Evolutionary conservation across 2,329 filamentous ascomycete species (phyloP).

Genomic region (Taxawa tesnikishii): DNA sequence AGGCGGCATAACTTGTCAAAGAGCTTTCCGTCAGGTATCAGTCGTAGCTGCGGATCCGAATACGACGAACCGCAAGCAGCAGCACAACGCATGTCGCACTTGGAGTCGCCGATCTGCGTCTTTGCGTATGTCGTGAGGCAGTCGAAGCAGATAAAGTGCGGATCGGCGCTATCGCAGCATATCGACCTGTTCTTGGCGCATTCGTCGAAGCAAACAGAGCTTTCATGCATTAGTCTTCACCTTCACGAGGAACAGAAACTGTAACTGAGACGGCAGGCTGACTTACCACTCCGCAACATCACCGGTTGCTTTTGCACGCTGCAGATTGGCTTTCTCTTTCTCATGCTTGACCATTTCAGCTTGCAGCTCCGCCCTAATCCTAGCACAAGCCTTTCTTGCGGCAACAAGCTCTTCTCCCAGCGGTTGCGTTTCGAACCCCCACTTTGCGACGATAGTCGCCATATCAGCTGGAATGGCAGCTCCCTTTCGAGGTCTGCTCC

Average conservation of each 20-base stretch:
- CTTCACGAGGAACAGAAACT: too few species aligned
- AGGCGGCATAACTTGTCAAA: conserved; percentile 54
- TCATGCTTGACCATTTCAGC: conserved; percentile 11
- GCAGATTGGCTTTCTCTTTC: conserved; percentile 24
- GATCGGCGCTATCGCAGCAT: conserved; percentile 45
- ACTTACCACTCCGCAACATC: conserved; percentile 46
- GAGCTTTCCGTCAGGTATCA: conserved; percentile 47
- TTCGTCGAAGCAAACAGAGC: conserved; percentile 53
- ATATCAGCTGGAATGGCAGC: conserved; percentile 1
- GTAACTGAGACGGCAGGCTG: neutral
- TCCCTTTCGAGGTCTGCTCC: conserved; percentile 1
- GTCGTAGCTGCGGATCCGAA: conserved; percentile 37
- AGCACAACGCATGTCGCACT: conserved; percentile 59
- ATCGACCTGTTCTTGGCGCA: conserved; percentile 55
- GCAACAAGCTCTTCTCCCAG: conserved; percentile 21
- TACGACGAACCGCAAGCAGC: conserved; percentile 56
- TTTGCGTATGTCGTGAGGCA: conserved; percentile 58
- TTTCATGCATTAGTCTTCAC: neutral
- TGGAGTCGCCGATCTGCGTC: conserved; percentile 54
- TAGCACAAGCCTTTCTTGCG: conserved; percentile 16
- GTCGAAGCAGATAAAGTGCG: conserved; percentile 57
- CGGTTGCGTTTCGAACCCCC: conserved; percentile 1
- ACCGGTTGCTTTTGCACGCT: conserved; percentile 24
- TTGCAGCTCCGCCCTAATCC: conserved; percentile 10
- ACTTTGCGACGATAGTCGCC: neutral